phyloP scores from a whole-genome alignment of 2,329 filamentous ascomycete genomes.

The Hymenoscyphus fructigenus region DNA sequence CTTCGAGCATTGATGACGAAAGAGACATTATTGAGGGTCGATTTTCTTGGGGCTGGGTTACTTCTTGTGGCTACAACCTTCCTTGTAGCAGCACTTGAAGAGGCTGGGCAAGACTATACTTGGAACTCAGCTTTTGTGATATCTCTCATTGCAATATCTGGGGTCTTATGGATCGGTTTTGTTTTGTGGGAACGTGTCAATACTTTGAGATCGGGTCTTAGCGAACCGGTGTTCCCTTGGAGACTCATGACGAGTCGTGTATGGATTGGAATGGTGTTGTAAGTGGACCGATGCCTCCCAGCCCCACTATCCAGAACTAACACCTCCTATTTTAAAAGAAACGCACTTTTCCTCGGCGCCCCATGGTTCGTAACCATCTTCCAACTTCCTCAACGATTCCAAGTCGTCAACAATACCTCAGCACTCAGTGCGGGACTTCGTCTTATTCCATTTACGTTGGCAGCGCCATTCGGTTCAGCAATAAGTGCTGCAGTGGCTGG shows the following conservation, averaged over 20 bases:
- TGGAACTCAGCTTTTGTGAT: not conserved
- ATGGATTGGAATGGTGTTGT: slow-evolving; percentile 18
- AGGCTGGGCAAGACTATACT: not conserved
- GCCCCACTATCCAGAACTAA: too few species aligned
- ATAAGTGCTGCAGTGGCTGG: not conserved
- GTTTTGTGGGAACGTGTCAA: not conserved
- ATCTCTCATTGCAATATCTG: not conserved
- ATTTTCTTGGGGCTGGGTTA: not conserved
- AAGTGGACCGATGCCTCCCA: not conserved
- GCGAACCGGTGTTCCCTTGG: slow-evolving; percentile 22
- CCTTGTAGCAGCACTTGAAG: not conserved
- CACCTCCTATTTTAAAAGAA: too few species aligned
- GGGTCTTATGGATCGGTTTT: not conserved
- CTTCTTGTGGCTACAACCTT: not conserved
- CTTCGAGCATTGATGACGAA: not conserved
- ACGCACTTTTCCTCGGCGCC: not conserved
- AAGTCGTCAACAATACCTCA: not conserved
- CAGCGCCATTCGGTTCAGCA: not conserved
- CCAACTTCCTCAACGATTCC: slow-evolving; percentile 3
- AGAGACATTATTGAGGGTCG: not conserved
- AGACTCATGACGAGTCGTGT: slow-evolving; percentile 17
- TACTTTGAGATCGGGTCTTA: not conserved
- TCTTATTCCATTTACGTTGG: not conserved
- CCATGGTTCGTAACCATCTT: not conserved
- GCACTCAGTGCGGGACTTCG: not conserved